Percentiles rank a stretch among this genome's conserved stretches.
phyloP scores from a whole-genome alignment of 495 filamentous ascomycete genomes.

The Pyrenula aspistea region DNA sequence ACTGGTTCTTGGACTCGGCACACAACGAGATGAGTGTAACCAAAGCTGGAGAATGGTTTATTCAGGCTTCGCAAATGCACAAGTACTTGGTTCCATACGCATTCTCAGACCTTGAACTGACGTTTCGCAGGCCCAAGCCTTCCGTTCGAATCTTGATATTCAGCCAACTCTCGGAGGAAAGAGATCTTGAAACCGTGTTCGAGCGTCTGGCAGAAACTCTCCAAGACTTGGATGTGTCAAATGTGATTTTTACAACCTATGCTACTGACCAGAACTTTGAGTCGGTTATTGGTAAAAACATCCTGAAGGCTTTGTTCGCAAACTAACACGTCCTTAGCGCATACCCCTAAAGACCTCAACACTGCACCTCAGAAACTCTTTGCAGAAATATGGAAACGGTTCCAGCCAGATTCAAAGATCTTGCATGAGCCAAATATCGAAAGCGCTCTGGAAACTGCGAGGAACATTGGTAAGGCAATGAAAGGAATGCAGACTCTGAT shows the following conservation, averaged over 20 bases:
- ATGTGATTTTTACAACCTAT: constrained; percentile 24
- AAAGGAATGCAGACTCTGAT: constrained; percentile 34
- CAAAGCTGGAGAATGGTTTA: constrained; percentile 30
- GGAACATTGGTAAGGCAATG: constrained; percentile 9
- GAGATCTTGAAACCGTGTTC: constrained; percentile 22
- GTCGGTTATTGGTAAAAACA: constrained; percentile 6
- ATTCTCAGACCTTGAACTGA: constrained; percentile 1
- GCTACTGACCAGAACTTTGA: constrained; percentile 16
- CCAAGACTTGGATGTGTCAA: constrained; percentile 10
- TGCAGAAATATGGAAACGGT: constrained; percentile 11
- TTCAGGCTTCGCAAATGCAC: constrained; percentile 1
- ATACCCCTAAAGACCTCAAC: constrained; percentile 10
- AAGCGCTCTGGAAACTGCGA: constrained; percentile 19
- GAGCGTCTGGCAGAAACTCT: constrained; percentile 17
- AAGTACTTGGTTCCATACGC: constrained; percentile 8
- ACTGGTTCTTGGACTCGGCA: constrained; percentile 37
- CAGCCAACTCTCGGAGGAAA: constrained; percentile 26
- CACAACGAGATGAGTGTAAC: constrained; percentile 34
- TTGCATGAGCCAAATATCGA: constrained; percentile 17
- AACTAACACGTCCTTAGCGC: constrained; percentile 13
- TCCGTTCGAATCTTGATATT: constrained; percentile 21
- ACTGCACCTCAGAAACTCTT: constrained; percentile 17
- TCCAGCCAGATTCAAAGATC: constrained; percentile 14
- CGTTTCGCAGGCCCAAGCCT: neutral
- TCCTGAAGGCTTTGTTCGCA: neutral